Base-by-base conservation (phyloP, 2,329 filamentous ascomycete species). In the Claviceps capensis region DNA sequence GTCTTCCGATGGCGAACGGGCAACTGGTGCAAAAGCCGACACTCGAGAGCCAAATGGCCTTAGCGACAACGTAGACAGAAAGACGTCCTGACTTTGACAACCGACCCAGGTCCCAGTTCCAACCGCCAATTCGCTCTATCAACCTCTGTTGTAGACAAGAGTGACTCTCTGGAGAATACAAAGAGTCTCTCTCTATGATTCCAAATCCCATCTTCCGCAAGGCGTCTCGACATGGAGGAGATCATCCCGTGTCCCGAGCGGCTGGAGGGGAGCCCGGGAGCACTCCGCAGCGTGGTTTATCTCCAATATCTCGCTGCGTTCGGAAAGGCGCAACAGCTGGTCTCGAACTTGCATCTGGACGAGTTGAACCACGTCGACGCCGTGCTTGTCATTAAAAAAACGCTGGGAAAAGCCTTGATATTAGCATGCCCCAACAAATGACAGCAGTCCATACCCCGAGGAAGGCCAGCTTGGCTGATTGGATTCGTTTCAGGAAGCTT, bases 371-470 rank as follows among this genome's bases (percentile, higher is more conserved):
- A 81, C 63, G 72, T 84, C 55, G 78, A 83, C 53, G 71, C 76
- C 45, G 79, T 74, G 30, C 70, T 82, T 46, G 67, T 72, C 43
- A 73, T 72, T 2, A 71, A 73, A 53, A 73, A 53, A 76, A 81
- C 63, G 69, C 73, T 56, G 76, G 76, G 58, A 76, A 77, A 62
- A 77, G 76, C 51, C 65, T 77, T 48, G 72, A 75, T 54, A 73
- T 82, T 57, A 81, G 59, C 73, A 77, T 58, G 76, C 78, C 47
- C 66, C 77, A 53, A 70, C 82, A 60, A 73, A 82, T 61, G 79
- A 84, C 53, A 80, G 84, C 63, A 84, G 81, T 47, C 81, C 81
- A 2, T 85, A 84, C 60, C 78, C 79, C 40, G 81, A 84, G 67
- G 79, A 82, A 63, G 58, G 70, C 42, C 3, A 5, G 23, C 37